Base-by-base conservation (phyloP, 1,284 basidiomycete genomes). In the Fomitiporia mediterranea region DNA sequence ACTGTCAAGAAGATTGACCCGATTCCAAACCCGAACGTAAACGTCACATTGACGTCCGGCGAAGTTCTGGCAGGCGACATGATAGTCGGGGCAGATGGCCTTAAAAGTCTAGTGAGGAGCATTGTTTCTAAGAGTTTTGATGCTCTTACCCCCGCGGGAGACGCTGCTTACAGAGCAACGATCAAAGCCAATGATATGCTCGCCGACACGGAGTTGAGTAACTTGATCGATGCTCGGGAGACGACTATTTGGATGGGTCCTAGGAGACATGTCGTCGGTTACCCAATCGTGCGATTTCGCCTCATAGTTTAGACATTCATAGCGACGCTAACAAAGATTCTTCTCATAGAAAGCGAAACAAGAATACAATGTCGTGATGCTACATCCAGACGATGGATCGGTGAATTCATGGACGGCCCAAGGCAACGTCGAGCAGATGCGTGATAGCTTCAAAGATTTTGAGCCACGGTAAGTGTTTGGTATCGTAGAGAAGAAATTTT, bases 51-150 rank as follows among this genome's bases (percentile, higher is more conserved):
- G 53, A 64, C 69, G 51, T 69, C 72, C 3, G 79, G 80, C 3
- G 72, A 77, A 60, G 65, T 73, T 13, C 60, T 81, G 37, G 60
- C 60, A 4, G 72, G 72, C 2, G 77, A 83, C 59, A 57, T 83
- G 11, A 66, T 81, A 53, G 68, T 83, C 9, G 80, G 79, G 9
- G 79, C 79, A 1, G 81, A 83, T 59, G 81, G 81, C 3, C 68
- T 83, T 28, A 76, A 78, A 63, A 77, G 74, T 55, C 61, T 68
- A 13, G 67, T 77, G 1, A 70, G 80, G 0, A 65, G 72, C 56
- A 67, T 72, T n/a, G 72, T 81, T 23, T 70, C 75, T 7, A 76
- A 77, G 0, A 63, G 64, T 0, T 65, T 66, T 0, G 71, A 75
- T 55, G 61, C 65, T 9, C 69, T 77, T 0, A 67, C 65, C 46